Percentiles rank a stretch among this genome's conserved stretches.
phyloP scores from a whole-genome alignment of 140 eudicot genomes.

The Oenanthe javanica region DNA sequence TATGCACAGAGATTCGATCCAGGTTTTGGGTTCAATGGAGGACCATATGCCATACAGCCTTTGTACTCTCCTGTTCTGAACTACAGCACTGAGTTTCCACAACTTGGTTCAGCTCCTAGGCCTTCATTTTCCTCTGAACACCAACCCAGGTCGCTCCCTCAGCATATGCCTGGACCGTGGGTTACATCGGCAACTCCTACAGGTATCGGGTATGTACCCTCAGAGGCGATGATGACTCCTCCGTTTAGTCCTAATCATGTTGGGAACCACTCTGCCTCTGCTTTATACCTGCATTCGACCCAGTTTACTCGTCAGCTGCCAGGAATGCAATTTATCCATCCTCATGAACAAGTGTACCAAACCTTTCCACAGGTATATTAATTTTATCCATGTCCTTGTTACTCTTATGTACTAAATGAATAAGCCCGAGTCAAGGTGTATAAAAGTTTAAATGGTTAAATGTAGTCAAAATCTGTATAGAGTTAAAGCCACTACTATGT shows the following conservation, averaged over 20 bases:
- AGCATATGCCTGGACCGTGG: conserved; percentile 78
- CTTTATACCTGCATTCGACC: conserved; percentile 56
- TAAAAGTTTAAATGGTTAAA: not conserved
- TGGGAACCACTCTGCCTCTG: conserved; percentile 55
- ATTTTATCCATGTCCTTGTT: not conserved
- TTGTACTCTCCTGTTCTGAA: conserved; percentile 89
- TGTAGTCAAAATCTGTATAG: not conserved
- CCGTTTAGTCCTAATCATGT: conserved; percentile 63
- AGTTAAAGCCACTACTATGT: not conserved
- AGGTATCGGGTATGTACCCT: conserved; percentile 75
- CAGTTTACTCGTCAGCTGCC: conserved; percentile 83
- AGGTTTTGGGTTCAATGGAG: conserved; percentile 90
- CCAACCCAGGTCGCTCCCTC: conserved; percentile 62
- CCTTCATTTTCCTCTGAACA: conserved; percentile 64
- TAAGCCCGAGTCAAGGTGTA: not conserved
- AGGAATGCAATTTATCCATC: conserved; percentile 77
- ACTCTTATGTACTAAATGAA: not conserved
- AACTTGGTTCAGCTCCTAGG: conserved; percentile 74
- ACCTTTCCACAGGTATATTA: conserved; percentile 58
- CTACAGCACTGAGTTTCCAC: conserved; percentile 96
- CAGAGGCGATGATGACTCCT: conserved; percentile 75
- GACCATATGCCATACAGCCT: conserved; percentile 78
- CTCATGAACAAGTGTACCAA: conserved; percentile 80
- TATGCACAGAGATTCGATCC: conserved; percentile 97
- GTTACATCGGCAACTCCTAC: conserved; percentile 64